A percentile compares a stretch with the other conserved stretches of the same genome.
These are phyloP conservation scores for Pestalotiopsis sp. DNA, from an alignment of 2,329 filamentous ascomycete genomes.

Conservation along the genomic window DNA sequence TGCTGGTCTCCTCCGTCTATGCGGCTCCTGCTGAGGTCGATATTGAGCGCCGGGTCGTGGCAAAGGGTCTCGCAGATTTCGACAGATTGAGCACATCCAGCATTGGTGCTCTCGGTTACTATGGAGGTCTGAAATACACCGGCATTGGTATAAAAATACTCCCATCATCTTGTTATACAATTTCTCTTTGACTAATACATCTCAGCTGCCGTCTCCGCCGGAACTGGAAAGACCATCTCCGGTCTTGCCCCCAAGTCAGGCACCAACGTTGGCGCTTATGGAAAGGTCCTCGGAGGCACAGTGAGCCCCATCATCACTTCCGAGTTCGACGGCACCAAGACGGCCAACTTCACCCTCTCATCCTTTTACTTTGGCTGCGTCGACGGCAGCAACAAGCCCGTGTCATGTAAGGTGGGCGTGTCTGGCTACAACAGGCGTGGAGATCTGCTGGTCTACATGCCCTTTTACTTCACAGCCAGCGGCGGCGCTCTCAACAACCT, in stretches of 20 bases:
- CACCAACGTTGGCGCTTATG: background rate
- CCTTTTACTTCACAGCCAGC: background rate
- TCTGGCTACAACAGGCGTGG: background rate
- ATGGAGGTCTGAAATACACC: background rate
- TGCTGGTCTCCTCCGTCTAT: background rate
- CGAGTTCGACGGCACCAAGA: background rate
- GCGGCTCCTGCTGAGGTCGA: background rate
- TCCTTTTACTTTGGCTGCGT: background rate
- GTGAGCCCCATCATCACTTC: background rate
- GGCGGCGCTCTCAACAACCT: background rate
- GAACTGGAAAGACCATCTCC: background rate
- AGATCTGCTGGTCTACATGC: background rate
- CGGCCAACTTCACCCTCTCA: background rate
- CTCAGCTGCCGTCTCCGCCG: background rate
- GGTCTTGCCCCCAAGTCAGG: background rate
- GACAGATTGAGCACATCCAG: background rate
- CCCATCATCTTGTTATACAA: rapidly evolving
- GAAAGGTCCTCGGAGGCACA: background rate
- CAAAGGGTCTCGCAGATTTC: background rate
- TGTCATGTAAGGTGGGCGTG: background rate
- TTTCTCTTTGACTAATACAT: background rate
- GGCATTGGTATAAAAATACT: background rate
- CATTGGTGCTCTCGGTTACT: background rate
- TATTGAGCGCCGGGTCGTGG: background rate
- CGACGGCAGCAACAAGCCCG: background rate